phyloP scores from a whole-genome alignment of 2,329 filamentous ascomycete genomes.

The Paraphaeosphaeria minitans region DNA sequence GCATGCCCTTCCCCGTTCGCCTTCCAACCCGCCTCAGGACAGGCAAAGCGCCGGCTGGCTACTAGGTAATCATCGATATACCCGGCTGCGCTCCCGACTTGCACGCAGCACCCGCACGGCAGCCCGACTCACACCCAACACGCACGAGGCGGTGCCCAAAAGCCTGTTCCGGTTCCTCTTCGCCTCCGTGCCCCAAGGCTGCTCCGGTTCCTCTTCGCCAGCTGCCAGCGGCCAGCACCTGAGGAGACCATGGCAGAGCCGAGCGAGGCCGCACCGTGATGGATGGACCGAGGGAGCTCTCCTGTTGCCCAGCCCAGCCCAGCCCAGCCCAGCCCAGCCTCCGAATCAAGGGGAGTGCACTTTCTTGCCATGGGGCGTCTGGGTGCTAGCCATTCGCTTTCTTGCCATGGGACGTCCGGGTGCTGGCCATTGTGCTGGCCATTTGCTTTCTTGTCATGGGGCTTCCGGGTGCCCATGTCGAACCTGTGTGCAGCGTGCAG shows the following conservation, averaged over 20 bases:
- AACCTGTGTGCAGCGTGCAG: constrained; percentile 2
- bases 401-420: too few species aligned
- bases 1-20: not conserved
- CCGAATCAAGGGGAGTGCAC: not conserved
- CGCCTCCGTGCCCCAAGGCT: not conserved
- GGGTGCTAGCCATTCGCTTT: constrained; percentile 4
- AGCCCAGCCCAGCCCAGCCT: not conserved
- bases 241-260: constrained; percentile 3
- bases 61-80: too few species aligned
- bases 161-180: constrained; percentile 33
- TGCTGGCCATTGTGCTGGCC: not conserved
- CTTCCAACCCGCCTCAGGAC: too few species aligned
- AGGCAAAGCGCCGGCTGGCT: too few species aligned
- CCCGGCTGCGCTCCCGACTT: constrained; percentile 1
- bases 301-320: not conserved
- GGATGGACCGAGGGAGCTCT: not conserved
- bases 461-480: too few species aligned
- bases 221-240: constrained; percentile 14
- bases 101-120: not conserved
- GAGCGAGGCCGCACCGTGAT: not conserved
- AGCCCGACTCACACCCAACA: not conserved
- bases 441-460: too few species aligned
- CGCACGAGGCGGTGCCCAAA: not conserved
- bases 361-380: not conserved
- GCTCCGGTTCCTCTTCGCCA: constrained; percentile 39